Base-by-base conservation (phyloP, 352 stramenopile genomes). In the Globisporangium iwayamae region DNA sequence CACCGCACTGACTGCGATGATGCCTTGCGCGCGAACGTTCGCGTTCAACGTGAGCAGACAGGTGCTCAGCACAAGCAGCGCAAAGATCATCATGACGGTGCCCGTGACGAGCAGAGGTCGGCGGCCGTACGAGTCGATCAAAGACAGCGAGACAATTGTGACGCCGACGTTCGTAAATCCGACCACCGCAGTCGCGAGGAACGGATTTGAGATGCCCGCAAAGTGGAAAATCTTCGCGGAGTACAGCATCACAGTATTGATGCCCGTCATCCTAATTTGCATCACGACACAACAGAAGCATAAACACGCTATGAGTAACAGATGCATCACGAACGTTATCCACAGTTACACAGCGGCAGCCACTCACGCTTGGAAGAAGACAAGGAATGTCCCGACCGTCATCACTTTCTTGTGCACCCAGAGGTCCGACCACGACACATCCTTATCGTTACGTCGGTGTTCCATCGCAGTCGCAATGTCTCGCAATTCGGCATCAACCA, bases 171-270 rank as follows among this genome's bases (percentile, higher is more conserved):
- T 96, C 34, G 75, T 76, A 11, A 90, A 70, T 11, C 76, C 71
- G 20, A 96, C 87, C 3, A 92, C 72, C 6, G 81, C 76, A 0
- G 88, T 97, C 14, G 85, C 87, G 28, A 95, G 74, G 56, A 95
- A 90, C 41, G 90, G 87, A 51, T 93, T 89, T 20, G 85, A 86
- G 48, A 97, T 84, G 58, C 89, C 89, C 11, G 90, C 90, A 63
- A 97, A 87, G 53, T 92, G 78, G 64, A 97, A 96, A 66, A 97
- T 96, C 67, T 93, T 94, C 55, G 87, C 85, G 4, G 88, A 97
- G 66, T 97, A 97, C 34, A 97, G 70, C 75, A 97, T 94, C 34
- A 97, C 90, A 8, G 86, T 96, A 72, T 97, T 97, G 71, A 97
- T 96, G 0, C 90, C 90, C 32, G 90, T 95, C 77, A 96, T 93